Evolutionary conservation across 768 basidiomycete species (phyloP).

Genomic region (Podaxis mareebaensis): DNA sequence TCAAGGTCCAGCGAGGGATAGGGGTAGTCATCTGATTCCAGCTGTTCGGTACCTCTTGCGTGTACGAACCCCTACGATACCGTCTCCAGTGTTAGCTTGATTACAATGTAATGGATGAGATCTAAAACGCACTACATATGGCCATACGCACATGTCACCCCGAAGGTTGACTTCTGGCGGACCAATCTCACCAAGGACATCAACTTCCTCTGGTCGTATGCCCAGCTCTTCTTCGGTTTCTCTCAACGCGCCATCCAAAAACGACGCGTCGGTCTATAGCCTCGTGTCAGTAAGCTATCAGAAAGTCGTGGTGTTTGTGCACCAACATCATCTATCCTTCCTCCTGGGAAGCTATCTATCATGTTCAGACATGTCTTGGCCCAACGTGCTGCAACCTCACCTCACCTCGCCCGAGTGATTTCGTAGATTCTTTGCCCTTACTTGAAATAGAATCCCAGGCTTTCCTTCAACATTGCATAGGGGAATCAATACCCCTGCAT

Average conservation of each 20-base stretch:
- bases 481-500: slow-evolving; percentile 76
- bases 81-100: not conserved
- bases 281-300: slow-evolving; percentile 18
- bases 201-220: slow-evolving; percentile 56
- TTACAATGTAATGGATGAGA: not conserved
- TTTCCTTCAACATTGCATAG: slow-evolving; percentile 70
- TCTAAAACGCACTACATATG: slow-evolving; percentile 64
- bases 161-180: slow-evolving; percentile 59
- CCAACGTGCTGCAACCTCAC: slow-evolving; percentile 33
- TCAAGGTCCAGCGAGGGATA: slow-evolving; percentile 61
- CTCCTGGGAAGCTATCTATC: slow-evolving; percentile 68
- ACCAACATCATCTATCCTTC: slow-evolving; percentile 63
- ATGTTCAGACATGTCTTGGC: not conserved
- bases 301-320: not conserved
- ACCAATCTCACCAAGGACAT: slow-evolving; percentile 65
- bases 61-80: slow-evolving; percentile 42
- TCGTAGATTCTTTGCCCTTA: slow-evolving; percentile 62
- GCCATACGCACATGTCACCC: slow-evolving; percentile 69
- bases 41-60: slow-evolving; percentile 18
- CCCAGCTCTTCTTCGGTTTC: slow-evolving; percentile 79
- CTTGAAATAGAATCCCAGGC: slow-evolving; percentile 72
- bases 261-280: slow-evolving; percentile 50
- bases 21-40: slow-evolving; percentile 38
- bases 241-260: slow-evolving; percentile 60
- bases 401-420: slow-evolving; percentile 84